phyloP scores from a whole-genome alignment of 345 rosid genomes.

The Citrus hindsii region DNA sequence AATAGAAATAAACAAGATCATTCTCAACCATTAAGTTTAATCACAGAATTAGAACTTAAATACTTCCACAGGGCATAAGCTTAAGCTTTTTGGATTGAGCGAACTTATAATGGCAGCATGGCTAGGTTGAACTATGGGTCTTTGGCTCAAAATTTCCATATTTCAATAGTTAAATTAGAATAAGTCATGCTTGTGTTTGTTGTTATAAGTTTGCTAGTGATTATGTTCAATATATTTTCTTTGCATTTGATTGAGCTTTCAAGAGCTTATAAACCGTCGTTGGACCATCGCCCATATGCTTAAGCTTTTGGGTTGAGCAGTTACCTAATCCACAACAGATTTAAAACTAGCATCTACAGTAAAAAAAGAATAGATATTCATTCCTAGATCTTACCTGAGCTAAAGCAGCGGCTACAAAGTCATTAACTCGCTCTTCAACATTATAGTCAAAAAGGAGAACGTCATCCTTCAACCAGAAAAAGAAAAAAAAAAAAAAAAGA shows the following conservation, averaged over 20 bases:
- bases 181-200: neutral
- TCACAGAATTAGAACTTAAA: neutral
- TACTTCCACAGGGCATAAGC: neutral
- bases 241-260: neutral
- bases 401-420: slow-evolving; percentile 81
- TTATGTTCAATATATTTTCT: neutral
- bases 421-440: slow-evolving; percentile 86
- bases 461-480: slow-evolving; percentile 57
- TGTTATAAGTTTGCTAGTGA: neutral
- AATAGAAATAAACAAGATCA: neutral
- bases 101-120: neutral
- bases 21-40: neutral
- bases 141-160: neutral
- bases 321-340: neutral
- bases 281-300: neutral
- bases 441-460: slow-evolving; percentile 73
- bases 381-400: slow-evolving; percentile 52
- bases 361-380: neutral
- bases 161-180: neutral
- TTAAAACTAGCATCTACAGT: neutral
- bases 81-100: neutral
- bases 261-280: neutral
- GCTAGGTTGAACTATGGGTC: neutral
- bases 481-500: slow-evolving; percentile 6
- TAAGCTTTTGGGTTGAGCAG: neutral